Evolutionary conservation across 257 asterid genomes (phyloP), one percentile per base, ranked within the genome.

Genomic region (Nemophila menziesii): DNA sequence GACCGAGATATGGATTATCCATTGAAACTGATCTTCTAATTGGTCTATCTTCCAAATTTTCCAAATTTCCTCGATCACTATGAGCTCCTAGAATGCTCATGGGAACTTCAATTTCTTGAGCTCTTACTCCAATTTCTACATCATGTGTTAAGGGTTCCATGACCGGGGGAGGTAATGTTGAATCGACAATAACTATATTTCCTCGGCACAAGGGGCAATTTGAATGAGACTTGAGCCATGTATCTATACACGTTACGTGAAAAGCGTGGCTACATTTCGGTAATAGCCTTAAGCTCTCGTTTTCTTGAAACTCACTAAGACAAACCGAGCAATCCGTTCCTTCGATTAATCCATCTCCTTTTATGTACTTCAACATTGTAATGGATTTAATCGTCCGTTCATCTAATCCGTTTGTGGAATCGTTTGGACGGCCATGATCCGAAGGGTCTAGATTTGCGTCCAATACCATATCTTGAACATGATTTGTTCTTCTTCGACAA

Each of bases 201-300:
- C 81, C 60, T 0, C 90, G 66, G 38, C 84, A 78, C 1, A 78
- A 33, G 14, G 90, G 90, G 64, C 90, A 74, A 40, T 63, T 78
- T 2, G 71, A 49, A 55, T 78, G 81, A 20, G 81, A 66, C 27
- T 48, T 57, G 0, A 78, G 78, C 90, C 85, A 74, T 11, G 72
- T 62, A 43, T 78, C 90, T 44, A 78, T 68, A 39, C 90, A 78
- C 8, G 24, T 24, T 5, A 51, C 59, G 53, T 78, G 90, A 23
- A 78, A 78, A 37, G 80, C 90, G 43, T 78, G 84, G 44, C 65
- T 63, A 46, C 90, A 78, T 47, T 66, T 71, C 0, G 80, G 84
- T 38, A 70, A 39, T 15, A 70, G 66, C 36, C 64, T 65, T 14
- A 65, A 52, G 48, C 56, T 65, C 27, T 78, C 90, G 7, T 61